phyloP scores from a whole-genome alignment of 176 grass and related monocot genomes.

The Musa itinerans region DNA sequence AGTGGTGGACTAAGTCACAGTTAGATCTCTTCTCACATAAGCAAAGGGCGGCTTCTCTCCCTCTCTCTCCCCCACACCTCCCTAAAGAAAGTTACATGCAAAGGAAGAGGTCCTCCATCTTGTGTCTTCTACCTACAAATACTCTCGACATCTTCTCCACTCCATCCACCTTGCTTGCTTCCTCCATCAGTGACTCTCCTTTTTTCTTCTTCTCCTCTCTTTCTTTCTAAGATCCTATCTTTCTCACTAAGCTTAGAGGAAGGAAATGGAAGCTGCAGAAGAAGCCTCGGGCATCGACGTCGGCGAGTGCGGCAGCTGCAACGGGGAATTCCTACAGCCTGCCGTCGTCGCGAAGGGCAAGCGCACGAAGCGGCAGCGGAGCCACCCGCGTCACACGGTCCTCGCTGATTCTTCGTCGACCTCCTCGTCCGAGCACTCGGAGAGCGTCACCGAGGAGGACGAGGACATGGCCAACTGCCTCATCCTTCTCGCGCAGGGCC shows the following conservation, averaged over 20 bases:
- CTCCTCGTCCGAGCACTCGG: constrained; percentile 30
- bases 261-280: not conserved
- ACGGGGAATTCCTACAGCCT: not conserved
- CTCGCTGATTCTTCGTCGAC: constrained; percentile 5
- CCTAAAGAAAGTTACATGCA: too few species aligned
- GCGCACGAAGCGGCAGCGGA: constrained; percentile 45
- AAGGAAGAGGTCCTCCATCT: too few species aligned
- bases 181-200: not conserved
- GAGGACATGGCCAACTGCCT: constrained; percentile 70
- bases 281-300: not conserved
- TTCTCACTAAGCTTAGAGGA: not conserved
- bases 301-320: not conserved
- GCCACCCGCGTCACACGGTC: not conserved
- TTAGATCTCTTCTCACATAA: not conserved
- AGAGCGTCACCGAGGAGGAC: constrained; percentile 54
- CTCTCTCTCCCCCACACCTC: not conserved
- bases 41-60: not conserved
- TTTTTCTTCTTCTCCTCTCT: not conserved
- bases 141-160: not conserved
- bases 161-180: not conserved
- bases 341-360: constrained; percentile 34
- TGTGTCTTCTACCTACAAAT: not conserved
- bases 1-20: too few species aligned
- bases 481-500: constrained; percentile 65
- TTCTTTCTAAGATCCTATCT: not conserved